A percentile compares a stretch with the other conserved stretches of the same genome.
Evolutionary conservation across 805 yeast genomes (phyloP).

Genomic region (Hyphopichia homilentoma): DNA sequence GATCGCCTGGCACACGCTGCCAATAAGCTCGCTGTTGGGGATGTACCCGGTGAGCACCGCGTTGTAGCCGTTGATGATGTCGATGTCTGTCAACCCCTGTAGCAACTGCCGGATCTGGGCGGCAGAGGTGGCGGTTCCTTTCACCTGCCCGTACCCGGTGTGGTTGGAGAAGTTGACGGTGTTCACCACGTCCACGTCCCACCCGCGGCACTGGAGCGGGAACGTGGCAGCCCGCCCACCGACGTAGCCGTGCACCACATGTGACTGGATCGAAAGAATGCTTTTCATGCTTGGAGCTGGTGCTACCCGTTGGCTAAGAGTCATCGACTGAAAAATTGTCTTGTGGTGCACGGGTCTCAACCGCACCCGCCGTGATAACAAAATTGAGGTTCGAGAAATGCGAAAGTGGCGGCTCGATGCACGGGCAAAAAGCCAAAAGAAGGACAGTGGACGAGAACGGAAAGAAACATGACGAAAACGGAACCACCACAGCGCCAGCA

Average conservation of each 20-base stretch:
- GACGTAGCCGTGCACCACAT: conserved; percentile 93
- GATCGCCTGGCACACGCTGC: conserved; percentile 30
- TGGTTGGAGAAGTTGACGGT: conserved; percentile 90
- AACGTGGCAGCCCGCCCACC: conserved; percentile 91
- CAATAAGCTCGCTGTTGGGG: conserved; percentile 52
- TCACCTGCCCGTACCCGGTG: conserved; percentile 76
- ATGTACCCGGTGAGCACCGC: conserved; percentile 68
- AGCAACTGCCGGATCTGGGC: conserved; percentile 46
- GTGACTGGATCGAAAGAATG: conserved; percentile 68
- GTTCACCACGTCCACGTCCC: conserved; percentile 91
- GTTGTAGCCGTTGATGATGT: conserved; percentile 35
- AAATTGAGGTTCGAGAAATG: too few species aligned
- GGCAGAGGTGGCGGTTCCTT: conserved; percentile 52
- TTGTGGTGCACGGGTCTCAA: too few species aligned
- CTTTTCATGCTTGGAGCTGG: conserved; percentile 2
- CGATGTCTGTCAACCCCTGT: conserved; percentile 50
- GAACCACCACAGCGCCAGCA: too few species aligned
- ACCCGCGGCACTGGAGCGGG: conserved; percentile 79
- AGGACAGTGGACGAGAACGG: too few species aligned
- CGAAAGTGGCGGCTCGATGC: too few species aligned
- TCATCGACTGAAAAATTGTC: too few species aligned
- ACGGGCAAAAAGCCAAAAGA: too few species aligned
- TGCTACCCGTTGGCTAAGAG: too few species aligned
- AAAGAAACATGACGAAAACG: too few species aligned
- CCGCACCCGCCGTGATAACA: too few species aligned